Evolutionary conservation across 768 basidiomycete genomes (phyloP).

Genomic region (Trametes gibbosa): DNA sequence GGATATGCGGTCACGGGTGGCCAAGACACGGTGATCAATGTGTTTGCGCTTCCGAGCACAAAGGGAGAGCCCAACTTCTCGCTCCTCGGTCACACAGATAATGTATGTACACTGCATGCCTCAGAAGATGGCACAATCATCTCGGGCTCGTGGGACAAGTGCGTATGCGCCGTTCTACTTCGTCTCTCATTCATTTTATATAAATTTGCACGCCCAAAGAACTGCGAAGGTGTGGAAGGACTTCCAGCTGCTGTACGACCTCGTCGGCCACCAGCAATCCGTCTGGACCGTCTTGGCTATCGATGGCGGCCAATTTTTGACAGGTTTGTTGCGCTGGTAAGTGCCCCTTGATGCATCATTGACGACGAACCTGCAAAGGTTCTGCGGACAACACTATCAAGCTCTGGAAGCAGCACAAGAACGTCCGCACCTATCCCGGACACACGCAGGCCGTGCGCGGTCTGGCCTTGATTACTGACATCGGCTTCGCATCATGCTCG

Average conservation of each 20-base stretch:
- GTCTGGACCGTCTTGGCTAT: slow-evolving; percentile 92
- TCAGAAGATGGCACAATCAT: slow-evolving; percentile 72
- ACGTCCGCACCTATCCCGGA: slow-evolving; percentile 72
- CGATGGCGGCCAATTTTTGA: slow-evolving; percentile 73
- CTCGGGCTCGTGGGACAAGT: slow-evolving; percentile 98
- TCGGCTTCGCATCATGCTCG: slow-evolving; percentile 92
- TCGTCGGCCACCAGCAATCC: slow-evolving; percentile 85
- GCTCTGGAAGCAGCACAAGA: slow-evolving; percentile 79
- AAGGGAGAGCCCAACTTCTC: slow-evolving; percentile 77
- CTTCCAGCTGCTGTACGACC: slow-evolving; percentile 65
- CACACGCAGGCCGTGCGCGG: slow-evolving; percentile 93
- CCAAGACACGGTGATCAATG: slow-evolving; percentile 84
- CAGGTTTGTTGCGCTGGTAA: slow-evolving; percentile 49
- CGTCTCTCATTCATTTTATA: neutral
- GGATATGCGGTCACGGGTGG: slow-evolving; percentile 87
- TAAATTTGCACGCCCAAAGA: slow-evolving; percentile 39
- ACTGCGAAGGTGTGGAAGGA: slow-evolving; percentile 94
- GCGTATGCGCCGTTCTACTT: slow-evolving; percentile 26
- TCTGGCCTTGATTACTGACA: slow-evolving; percentile 73
- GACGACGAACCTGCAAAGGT: slow-evolving; percentile 40
- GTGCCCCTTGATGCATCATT: neutral
- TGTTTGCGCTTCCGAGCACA: slow-evolving; percentile 62
- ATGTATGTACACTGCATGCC: slow-evolving; percentile 83
- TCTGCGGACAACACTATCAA: slow-evolving; percentile 96
- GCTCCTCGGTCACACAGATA: slow-evolving; percentile 85